Evolutionary conservation across 805 yeast species (phyloP).

Genomic region (Candida coquimbonensis): DNA sequence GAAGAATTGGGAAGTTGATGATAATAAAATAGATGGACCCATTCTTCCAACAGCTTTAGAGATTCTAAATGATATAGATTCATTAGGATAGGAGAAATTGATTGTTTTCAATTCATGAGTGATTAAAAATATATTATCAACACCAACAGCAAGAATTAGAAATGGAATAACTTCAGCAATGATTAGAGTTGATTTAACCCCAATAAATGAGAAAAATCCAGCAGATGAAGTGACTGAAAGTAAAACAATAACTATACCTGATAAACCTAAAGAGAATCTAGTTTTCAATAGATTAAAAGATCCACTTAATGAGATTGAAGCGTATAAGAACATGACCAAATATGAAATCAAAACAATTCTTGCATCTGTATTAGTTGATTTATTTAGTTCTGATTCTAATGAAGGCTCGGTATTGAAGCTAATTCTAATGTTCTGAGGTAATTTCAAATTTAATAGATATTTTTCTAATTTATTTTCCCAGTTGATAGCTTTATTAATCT

Average conservation of each 20-base stretch:
- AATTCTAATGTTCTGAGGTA: conserved; percentile 50
- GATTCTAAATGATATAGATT: conserved; percentile 50
- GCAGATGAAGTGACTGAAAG: conserved; percentile 77
- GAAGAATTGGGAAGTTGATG: conserved; percentile 70
- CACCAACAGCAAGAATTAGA: conserved; percentile 89
- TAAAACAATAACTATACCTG: conserved; percentile 79
- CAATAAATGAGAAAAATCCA: conserved; percentile 71
- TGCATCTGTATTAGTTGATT: conserved; percentile 74
- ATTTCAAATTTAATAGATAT: conserved; percentile 40
- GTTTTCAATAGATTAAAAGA: conserved; percentile 42
- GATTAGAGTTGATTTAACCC: conserved; percentile 79
- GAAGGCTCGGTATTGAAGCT: conserved; percentile 81
- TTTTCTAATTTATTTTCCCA: conserved; percentile 73
- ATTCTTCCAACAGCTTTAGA: conserved; percentile 60
- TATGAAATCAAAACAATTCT: conserved; percentile 69
- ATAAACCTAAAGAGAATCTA: conserved; percentile 67
- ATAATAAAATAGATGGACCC: conserved; percentile 81
- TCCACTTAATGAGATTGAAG: conserved; percentile 69
- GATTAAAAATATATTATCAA: conserved; percentile 84
- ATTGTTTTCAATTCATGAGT: conserved; percentile 68
- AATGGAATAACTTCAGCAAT: conserved; percentile 97
- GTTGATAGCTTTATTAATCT: conserved; percentile 30
- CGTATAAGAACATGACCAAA: conserved; percentile 80
- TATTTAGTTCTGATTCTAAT: conserved; percentile 74
- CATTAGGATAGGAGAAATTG: conserved; percentile 38